Evolutionary conservation across 768 basidiomycete genomes (phyloP).

Genomic region (Sarcodon sp.): DNA sequence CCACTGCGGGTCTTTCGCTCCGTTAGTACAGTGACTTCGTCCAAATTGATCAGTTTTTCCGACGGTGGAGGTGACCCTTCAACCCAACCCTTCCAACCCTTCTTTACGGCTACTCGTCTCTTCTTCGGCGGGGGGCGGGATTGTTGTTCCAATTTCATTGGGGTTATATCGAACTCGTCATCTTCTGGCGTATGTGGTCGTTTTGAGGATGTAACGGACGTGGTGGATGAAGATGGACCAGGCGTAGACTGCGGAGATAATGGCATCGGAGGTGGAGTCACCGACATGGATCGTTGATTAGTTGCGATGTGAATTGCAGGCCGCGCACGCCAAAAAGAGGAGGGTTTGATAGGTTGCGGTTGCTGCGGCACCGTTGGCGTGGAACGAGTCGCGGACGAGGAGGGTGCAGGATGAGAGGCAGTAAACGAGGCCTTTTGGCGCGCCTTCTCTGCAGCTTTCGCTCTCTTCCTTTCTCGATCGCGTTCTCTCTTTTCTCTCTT

Average conservation of each 20-base stretch:
- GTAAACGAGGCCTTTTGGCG: constrained; percentile 19
- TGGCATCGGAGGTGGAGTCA: constrained; percentile 59
- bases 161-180: constrained; percentile 22
- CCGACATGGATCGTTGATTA: constrained; percentile 57
- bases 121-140: constrained; percentile 20
- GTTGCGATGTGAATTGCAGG: constrained; percentile 65
- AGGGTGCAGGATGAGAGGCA: constrained; percentile 8
- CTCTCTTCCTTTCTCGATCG: constrained; percentile 35
- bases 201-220: constrained; percentile 72
- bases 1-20: constrained; percentile 76
- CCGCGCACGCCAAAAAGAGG: constrained; percentile 54
- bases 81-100: constrained; percentile 89
- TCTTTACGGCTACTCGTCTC: constrained; percentile 51
- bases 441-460: constrained; percentile 17
- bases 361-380: constrained; percentile 8
- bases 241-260: constrained; percentile 65
- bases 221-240: constrained; percentile 63
- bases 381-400: constrained; percentile 13
- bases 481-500: constrained; percentile 42
- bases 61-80: constrained; percentile 76
- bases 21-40: constrained; percentile 53
- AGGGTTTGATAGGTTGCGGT: constrained; percentile 16
- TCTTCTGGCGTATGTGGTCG: constrained; percentile 67
- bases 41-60: constrained; percentile 72
- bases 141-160: constrained; percentile 2